Evolutionary conservation across 345 rosid genomes (phyloP).

Genomic region (Aquilaria sinensis): DNA sequence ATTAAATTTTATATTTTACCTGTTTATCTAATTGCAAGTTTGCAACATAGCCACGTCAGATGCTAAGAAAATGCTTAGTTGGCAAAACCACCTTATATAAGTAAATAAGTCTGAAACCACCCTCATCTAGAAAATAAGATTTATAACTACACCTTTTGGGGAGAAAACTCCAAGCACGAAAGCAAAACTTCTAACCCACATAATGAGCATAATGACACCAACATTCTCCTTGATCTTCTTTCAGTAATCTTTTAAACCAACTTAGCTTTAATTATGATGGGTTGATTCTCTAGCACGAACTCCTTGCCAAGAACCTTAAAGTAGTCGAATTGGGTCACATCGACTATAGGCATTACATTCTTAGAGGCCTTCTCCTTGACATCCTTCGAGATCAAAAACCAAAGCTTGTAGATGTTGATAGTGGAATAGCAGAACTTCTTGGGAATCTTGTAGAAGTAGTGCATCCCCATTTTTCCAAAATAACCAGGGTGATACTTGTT

Average conservation of each 20-base stretch:
- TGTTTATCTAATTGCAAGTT: too few relatives aligned
- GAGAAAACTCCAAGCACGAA: too few relatives aligned
- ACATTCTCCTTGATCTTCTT: slow-evolving; percentile 29
- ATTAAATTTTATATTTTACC: too few relatives aligned
- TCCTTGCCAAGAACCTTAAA: slow-evolving; percentile 28
- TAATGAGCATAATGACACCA: slow-evolving; percentile 26
- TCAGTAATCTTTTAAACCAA: slow-evolving; percentile 21
- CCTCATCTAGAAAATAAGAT: too few relatives aligned
- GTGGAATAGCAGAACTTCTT: too few relatives aligned
- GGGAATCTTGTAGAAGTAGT: too few relatives aligned
- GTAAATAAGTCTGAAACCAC: too few relatives aligned
- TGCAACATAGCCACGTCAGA: too few relatives aligned
- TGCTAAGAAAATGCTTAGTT: too few relatives aligned
- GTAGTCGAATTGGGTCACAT: slow-evolving; percentile 23
- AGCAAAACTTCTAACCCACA: neutral
- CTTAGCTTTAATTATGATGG: slow-evolving; percentile 22
- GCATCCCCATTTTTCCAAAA: slow-evolving; percentile 16
- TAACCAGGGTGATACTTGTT: slow-evolving; percentile 30
- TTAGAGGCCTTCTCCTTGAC: slow-evolving; percentile 6
- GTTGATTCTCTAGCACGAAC: slow-evolving; percentile 19
- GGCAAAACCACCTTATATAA: too few relatives aligned
- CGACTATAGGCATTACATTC: slow-evolving; percentile 17
- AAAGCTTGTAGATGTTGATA: slow-evolving; percentile 23
- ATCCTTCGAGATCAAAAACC: slow-evolving; percentile 17
- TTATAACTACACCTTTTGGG: too few relatives aligned